phyloP scores from a whole-genome alignment of 1,284 basidiomycete genomes.

The Cryptococcus sp. region DNA sequence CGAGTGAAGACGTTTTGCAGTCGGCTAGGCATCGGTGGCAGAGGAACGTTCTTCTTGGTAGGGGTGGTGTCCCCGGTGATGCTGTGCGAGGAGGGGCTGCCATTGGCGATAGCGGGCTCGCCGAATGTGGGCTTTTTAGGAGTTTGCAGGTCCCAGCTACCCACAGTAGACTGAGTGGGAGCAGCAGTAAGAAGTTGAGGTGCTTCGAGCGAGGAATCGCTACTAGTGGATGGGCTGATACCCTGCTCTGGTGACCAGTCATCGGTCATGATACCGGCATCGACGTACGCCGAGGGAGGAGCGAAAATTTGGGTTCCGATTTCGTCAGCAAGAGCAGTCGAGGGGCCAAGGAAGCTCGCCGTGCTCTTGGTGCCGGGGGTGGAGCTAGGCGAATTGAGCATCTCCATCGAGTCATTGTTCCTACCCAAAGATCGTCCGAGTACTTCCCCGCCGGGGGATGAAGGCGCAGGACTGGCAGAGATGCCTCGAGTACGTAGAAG shows the following conservation, averaged over 20 bases:
- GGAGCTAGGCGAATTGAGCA: constrained; percentile 9
- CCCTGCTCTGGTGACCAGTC: constrained; percentile 30
- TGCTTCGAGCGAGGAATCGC: constrained; percentile 6
- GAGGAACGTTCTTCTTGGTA: constrained; percentile 30
- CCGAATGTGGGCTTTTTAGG: constrained; percentile 23
- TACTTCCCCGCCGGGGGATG: constrained; percentile 16
- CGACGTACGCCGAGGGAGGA: constrained; percentile 23
- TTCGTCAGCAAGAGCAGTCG: constrained; percentile 41
- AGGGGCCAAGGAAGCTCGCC: constrained; percentile 21
- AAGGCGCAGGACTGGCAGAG: constrained; percentile 18
- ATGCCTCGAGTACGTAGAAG: constrained; percentile 37
- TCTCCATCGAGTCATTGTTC: constrained; percentile 10
- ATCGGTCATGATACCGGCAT: constrained; percentile 42
- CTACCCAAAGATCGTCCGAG: constrained; percentile 25
- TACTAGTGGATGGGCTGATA: constrained; percentile 5
- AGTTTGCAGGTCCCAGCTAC: constrained; percentile 21
- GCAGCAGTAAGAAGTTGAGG: constrained; percentile 12
- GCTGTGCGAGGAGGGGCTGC: constrained; percentile 9
- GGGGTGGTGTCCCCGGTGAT: constrained; percentile 38
- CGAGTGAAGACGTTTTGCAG: constrained; percentile 28
- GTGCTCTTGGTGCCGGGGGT: constrained; percentile 7
- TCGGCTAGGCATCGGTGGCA: constrained; percentile 29
- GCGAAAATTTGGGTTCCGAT: constrained; percentile 34
- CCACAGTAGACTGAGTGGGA: constrained; percentile 12
- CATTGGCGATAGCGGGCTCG: constrained; percentile 11